Evolutionary conservation across 106 monocot species (phyloP), one percentile per base, ranked within the genome.

Genomic region (Platanthera guangdongensis): DNA sequence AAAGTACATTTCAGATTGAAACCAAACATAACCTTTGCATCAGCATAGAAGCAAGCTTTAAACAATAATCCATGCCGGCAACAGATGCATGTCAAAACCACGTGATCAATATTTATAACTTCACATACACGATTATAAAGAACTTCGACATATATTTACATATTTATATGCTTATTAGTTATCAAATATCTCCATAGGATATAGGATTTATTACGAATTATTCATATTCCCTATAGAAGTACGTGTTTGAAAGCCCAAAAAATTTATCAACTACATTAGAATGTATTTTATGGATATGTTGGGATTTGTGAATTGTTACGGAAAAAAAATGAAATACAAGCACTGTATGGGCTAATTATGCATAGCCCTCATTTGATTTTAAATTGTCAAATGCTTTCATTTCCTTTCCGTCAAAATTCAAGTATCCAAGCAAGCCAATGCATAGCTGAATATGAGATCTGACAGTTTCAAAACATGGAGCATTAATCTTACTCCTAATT

Each of bases 271-370:
- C 59, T 59, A 32, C 59, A 59, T 59, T 0, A 19, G 18, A 59
- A 59, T 59, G 6, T 6, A n/a, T 12, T 59, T 59, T 59, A 32
- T 15, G 14, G 18, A 13, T 15, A 14, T 59, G 21, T 19, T 18
- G 4, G 59, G 7, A 59, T 59, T 59, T 7, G 39, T 1, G 3
- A 39, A 39, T n/a, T 59, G 59, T 59, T 59, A 59, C 2, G 59
- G 59, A 59, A 59, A 59, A 7, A 7, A 59, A 59, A 59, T n/a
- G 59, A 59, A 59, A 59, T n/a, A 59, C 18, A 59, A 59, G 59
- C 59, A 59, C 6, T 59, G 15, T n/a, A 59, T 19, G 59, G 18
- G 59, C 18, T 59, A 18, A 19, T n/a, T 59, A 59, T 18, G 3
- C 4, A 59, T 59, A 18, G 18, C 15, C 1, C n/a, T 3, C 52